These are phyloP conservation scores for Fusarium mangiferae DNA, from an alignment of 2,329 filamentous ascomycete genomes.

Conservation along the genomic window DNA sequence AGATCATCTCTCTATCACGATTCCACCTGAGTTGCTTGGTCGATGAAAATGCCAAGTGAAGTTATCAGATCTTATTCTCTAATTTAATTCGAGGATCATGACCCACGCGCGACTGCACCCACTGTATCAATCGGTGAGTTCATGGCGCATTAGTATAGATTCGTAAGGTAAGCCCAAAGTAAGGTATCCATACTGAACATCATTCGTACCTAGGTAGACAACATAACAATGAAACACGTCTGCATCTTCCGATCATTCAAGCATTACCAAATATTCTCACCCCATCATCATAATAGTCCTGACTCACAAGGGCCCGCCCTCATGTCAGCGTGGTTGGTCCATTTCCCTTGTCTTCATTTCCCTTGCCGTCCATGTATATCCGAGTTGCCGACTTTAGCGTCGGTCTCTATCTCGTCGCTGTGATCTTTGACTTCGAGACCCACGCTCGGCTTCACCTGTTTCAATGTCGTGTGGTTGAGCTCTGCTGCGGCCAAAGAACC, in stretches of 20 bases:
- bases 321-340: neutral
- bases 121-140: slow-evolving; percentile 33
- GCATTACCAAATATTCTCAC: neutral
- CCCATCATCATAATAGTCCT: slow-evolving; percentile 17
- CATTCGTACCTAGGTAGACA: slow-evolving; percentile 12
- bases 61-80: slow-evolving; percentile 42
- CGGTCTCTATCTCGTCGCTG: slow-evolving; percentile 37
- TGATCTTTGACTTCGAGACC: slow-evolving; percentile 33
- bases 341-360: neutral
- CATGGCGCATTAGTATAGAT: neutral
- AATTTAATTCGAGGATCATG: slow-evolving; percentile 14
- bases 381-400: slow-evolving; percentile 30
- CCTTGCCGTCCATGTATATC: slow-evolving; percentile 12
- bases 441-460: slow-evolving; percentile 37
- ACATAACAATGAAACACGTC: slow-evolving; percentile 27
- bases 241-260: slow-evolving; percentile 12
- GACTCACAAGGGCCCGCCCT: slow-evolving; percentile 35
- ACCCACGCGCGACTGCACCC: slow-evolving; percentile 7
- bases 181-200: slow-evolving; percentile 6
- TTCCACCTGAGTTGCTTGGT: slow-evolving; percentile 25
- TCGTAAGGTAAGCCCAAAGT: neutral
- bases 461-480: slow-evolving; percentile 47
- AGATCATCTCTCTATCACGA: neutral
- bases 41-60: slow-evolving; percentile 40
- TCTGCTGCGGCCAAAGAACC: slow-evolving; percentile 46